Evolutionary conservation across 2,329 filamentous ascomycete genomes (phyloP).

Genomic region (Pseudogymnoascus sp.): DNA sequence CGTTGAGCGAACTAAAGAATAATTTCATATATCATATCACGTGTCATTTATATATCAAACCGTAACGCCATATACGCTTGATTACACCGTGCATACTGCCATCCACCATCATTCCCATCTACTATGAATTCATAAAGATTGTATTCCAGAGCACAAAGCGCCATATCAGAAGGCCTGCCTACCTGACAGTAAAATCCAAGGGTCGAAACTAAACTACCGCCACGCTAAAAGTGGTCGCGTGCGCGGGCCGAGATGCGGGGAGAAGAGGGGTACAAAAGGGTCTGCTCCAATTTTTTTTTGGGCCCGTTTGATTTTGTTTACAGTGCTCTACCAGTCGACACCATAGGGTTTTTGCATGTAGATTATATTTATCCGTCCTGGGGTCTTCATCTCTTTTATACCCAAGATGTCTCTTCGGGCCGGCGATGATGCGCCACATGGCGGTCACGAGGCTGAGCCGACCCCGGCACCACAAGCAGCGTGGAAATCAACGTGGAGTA

Average conservation of each 20-base stretch:
- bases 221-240: slow-evolving; percentile 4
- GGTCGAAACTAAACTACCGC: neutral
- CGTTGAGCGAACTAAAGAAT: neutral
- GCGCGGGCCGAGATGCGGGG: slow-evolving; percentile 2
- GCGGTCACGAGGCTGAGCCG: neutral
- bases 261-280: slow-evolving; percentile 1
- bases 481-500: slow-evolving; percentile 41
- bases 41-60: neutral
- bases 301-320: neutral
- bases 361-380: neutral
- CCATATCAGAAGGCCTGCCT: neutral
- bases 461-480: neutral
- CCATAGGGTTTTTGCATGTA: neutral
- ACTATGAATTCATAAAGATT: neutral
- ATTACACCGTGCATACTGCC: neutral
- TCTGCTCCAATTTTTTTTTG: neutral
- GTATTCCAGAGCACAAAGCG: neutral
- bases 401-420: neutral
- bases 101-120: neutral
- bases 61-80: neutral
- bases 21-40: neutral
- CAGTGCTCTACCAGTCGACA: neutral
- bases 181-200: neutral
- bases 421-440: neutral
- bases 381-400: neutral